Evolutionary conservation across 768 basidiomycete genomes (phyloP).

Genomic region (Albatrellus ellisii): DNA sequence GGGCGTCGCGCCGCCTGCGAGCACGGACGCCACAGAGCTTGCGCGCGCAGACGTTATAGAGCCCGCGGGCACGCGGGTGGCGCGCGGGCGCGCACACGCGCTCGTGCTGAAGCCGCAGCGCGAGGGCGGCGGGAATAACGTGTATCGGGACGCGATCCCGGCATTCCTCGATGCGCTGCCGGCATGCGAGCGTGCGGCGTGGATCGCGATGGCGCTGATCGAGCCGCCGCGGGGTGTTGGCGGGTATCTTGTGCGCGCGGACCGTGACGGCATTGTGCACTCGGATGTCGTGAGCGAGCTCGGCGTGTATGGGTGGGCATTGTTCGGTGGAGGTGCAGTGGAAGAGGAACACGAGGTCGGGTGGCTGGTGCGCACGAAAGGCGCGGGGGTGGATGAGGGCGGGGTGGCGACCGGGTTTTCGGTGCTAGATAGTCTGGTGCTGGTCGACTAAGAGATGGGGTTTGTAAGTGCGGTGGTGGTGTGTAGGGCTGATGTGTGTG

Average conservation of each 20-base stretch:
- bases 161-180: conserved; percentile 55
- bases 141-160: conserved; percentile 79
- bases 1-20: no score
- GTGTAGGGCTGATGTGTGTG: no score
- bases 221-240: conserved; percentile 51
- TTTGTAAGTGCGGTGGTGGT: not conserved
- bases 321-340: conserved; percentile 40
- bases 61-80: conserved; percentile 30
- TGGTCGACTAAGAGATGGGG: conserved; percentile 20
- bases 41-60: not conserved
- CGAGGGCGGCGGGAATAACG: conserved; percentile 97
- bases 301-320: conserved; percentile 81
- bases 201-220: conserved; percentile 96
- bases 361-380: conserved; percentile 83
- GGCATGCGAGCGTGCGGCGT: conserved; percentile 55
- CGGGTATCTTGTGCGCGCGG: conserved; percentile 71
- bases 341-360: conserved; percentile 57
- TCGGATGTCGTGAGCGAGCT: conserved; percentile 78
- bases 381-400: conserved; percentile 83
- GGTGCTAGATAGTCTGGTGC: conserved; percentile 28
- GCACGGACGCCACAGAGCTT: not conserved
- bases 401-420: conserved; percentile 51
- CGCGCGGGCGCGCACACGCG: conserved; percentile 32
- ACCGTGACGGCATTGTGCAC: conserved; percentile 34
- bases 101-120: conserved; percentile 93